Evolutionary conservation across 495 filamentous ascomycete species (phyloP), one percentile per base, ranked within the genome.

Genomic region (Sordaria brevicollis): DNA sequence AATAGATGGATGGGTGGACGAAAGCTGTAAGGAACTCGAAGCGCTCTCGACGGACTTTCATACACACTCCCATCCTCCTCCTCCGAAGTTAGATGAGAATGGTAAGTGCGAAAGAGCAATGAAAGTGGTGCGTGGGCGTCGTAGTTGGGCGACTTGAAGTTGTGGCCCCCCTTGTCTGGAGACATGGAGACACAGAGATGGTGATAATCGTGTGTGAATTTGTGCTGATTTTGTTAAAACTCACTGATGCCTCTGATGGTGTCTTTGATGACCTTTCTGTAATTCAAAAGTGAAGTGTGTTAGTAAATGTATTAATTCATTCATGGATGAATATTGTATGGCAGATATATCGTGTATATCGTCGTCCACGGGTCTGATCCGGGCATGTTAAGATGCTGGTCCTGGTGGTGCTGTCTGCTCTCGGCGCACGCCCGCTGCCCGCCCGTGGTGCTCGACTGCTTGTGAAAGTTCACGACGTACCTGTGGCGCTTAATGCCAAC

Each of bases 221-320:
- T n/a, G n/a, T n/a, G n/a, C n/a, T n/a, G n/a, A 36, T 21, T 6
- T 25, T 57, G 49, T 31, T 13, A 35, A 43, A 68, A 83, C 89
- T 79, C 80, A 91, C 89, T 92, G 37, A 93, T 85, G 0, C 88
- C 90, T 1, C 77, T 71, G 17, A 93, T 86, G 0, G 82, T 86
- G 67, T 92, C 90, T n/a, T 82, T 84, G 0, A 86, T 71, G 0
- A 89, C 78, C 69, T 89, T 90, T 0, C 90, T 89, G 71, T 73
- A 13, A 29, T 5, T 21, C 49, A 57, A 29, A 54, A 7, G 11
- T 25, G 43, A 54, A 29, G 8, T 57, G 2, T 4, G 43, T 54
- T 57, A 57, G 49, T 29, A 13, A 57, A 11, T 57, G 21, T 3
- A 57, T 8, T 36, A 25, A 29, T 57, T 21, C 29, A 29, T 29